A percentile compares a stretch with the other conserved stretches of the same genome.
Conservation (phyloP, 805 yeast genomes). For the Saccharomyces kudriavzevii region DNA sequence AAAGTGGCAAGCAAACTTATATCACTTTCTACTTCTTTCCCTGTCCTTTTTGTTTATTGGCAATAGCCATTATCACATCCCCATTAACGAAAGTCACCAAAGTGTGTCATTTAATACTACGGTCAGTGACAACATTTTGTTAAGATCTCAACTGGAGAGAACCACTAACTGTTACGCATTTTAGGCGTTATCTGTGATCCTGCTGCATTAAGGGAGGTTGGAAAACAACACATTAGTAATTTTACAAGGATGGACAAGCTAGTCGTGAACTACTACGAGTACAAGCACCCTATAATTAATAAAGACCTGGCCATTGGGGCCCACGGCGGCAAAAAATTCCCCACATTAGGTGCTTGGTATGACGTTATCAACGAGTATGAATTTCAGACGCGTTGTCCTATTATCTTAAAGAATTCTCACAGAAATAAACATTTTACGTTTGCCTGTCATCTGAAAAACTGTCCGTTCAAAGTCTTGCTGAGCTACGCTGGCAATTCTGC, state of each 20-base stretch:
- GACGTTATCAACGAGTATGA: constrained; percentile 31
- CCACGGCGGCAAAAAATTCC: constrained; percentile 21
- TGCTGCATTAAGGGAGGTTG: not conserved
- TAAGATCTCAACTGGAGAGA: not conserved
- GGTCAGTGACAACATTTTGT: not conserved
- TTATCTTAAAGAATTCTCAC: constrained; percentile 31
- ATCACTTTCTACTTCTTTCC: not conserved
- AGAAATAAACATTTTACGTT: constrained; percentile 31
- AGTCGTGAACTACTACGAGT: constrained; percentile 23
- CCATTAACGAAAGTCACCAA: not conserved
- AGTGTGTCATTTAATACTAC: not conserved
- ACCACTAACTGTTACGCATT: not conserved
- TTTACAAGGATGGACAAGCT: not conserved
- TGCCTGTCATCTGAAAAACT: constrained; percentile 30
- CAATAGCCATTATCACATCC: not conserved
- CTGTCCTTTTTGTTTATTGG: not conserved
- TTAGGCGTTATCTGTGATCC: not conserved
- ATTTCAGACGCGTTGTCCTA: constrained; percentile 31
- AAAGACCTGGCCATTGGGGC: constrained; percentile 19
- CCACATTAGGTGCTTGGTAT: constrained; percentile 28
- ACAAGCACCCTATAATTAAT: constrained; percentile 30
- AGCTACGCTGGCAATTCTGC: constrained; percentile 25
- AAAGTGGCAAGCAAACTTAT: not conserved
- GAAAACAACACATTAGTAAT: not conserved
- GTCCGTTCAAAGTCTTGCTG: constrained; percentile 28